A percentile compares a stretch with the other conserved stretches of the same genome.
These are phyloP conservation scores for Diaporthe ampelina DNA, from an alignment of 2,329 filamentous ascomycete genomes.

Conservation along the genomic window DNA sequence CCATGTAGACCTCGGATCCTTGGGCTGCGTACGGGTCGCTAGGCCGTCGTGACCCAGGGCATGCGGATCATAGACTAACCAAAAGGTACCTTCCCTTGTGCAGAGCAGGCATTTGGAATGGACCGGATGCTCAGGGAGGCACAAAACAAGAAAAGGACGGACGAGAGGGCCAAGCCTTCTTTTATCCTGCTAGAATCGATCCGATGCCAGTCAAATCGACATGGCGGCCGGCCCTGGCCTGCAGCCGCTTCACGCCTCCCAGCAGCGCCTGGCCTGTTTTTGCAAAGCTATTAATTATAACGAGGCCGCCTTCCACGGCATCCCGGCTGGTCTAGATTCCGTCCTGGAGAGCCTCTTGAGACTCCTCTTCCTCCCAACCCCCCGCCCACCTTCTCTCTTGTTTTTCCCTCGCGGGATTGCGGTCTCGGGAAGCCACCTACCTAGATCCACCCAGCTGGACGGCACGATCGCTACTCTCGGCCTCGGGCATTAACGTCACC, in stretches of 20 bases:
- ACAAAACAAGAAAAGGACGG: slow-evolving; percentile 4
- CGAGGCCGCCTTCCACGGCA: slow-evolving; percentile 14
- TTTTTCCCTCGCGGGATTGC: neutral
- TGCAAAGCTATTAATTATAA: slow-evolving; percentile 18
- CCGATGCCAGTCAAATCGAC: slow-evolving; percentile 28
- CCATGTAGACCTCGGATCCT: slow-evolving; percentile 6
- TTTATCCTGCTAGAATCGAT: slow-evolving; percentile 33
- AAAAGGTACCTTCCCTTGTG: neutral
- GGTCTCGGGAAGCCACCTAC: slow-evolving; percentile 22
- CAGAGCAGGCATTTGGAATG: slow-evolving; percentile 16
- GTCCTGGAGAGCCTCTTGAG: neutral
- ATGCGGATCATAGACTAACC: slow-evolving; percentile 32
- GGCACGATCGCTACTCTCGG: slow-evolving; percentile 14
- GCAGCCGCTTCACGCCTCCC: slow-evolving; percentile 21
- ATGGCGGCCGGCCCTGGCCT: slow-evolving; percentile 22
- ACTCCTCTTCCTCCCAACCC: neutral
- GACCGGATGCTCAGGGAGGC: slow-evolving; percentile 13
- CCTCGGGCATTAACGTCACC: slow-evolving; percentile 29
- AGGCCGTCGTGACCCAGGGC: slow-evolving; percentile 2
- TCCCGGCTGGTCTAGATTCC: slow-evolving; percentile 18
- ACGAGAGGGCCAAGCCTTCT: slow-evolving; percentile 5
- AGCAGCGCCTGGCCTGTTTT: slow-evolving; percentile 10
- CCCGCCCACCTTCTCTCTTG: neutral
- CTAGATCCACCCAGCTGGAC: slow-evolving; percentile 20
- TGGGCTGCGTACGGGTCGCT: neutral